Percentiles rank a stretch among this genome's conserved stretches.
phyloP scores from a whole-genome alignment of 176 grass and related monocot genomes.

The Chloris gayana region DNA sequence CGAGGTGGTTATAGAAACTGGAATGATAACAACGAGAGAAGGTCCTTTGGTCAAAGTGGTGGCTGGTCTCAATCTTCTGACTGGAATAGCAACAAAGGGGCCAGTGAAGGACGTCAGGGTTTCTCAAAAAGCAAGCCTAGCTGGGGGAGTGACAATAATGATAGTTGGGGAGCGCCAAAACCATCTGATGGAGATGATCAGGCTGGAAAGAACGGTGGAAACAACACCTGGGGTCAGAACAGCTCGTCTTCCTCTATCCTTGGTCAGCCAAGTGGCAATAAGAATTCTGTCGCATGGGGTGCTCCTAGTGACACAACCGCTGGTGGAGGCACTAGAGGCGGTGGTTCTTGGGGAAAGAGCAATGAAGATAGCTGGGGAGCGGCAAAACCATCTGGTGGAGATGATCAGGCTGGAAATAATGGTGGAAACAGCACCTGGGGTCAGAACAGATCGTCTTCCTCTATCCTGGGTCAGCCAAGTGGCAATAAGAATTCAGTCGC shows the following conservation, averaged over 20 bases:
- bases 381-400: slow-evolving; percentile 25
- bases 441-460: slow-evolving; percentile 27
- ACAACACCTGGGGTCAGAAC: slow-evolving; percentile 38
- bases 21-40: slow-evolving; percentile 35
- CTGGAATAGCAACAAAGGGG: slow-evolving; percentile 43
- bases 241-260: slow-evolving; percentile 33
- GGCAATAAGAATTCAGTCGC: slow-evolving; percentile 7
- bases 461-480: slow-evolving; percentile 34
- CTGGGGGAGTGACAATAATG: slow-evolving; percentile 38
- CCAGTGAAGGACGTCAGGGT: slow-evolving; percentile 9
- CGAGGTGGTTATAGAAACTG: slow-evolving; percentile 36
- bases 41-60: slow-evolving; percentile 27
- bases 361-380: slow-evolving; percentile 41
- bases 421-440: slow-evolving; percentile 34
- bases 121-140: slow-evolving; percentile 36
- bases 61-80: slow-evolving; percentile 41
- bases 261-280: slow-evolving; percentile 22
- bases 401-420: slow-evolving; percentile 35
- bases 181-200: slow-evolving; percentile 34
- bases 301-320: neutral
- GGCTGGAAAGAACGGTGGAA: slow-evolving; percentile 29
- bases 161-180: slow-evolving; percentile 37
- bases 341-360: slow-evolving; percentile 21
- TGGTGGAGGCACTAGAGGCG: neutral
- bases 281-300: slow-evolving; percentile 25